Evolutionary conservation across 2,329 filamentous ascomycete species (phyloP).

Genomic region (Exophiala dermatitidis): DNA sequence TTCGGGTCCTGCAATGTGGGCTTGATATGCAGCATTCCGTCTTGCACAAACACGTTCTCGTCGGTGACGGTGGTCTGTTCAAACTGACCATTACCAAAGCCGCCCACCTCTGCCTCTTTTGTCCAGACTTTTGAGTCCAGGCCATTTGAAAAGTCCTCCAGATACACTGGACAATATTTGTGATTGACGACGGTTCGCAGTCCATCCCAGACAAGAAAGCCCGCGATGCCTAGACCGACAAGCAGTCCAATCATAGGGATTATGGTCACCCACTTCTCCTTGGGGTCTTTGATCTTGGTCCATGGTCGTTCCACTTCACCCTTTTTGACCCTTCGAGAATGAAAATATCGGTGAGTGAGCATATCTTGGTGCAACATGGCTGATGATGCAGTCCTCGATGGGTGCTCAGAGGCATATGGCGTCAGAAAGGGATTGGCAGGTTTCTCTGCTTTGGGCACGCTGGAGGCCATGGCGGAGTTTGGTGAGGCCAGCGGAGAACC

Average conservation of each 20-base stretch:
- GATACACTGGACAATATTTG: constrained; percentile 62
- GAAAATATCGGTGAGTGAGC: constrained; percentile 44
- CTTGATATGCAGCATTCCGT: constrained; percentile 65
- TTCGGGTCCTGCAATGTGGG: constrained; percentile 66
- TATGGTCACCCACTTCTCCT: constrained; percentile 81
- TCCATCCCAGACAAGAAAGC: constrained; percentile 69
- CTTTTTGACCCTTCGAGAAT: constrained; percentile 65
- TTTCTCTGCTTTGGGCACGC: constrained; percentile 5
- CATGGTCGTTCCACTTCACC: constrained; percentile 70
- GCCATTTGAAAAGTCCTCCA: constrained; percentile 57
- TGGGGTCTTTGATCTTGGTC: constrained; percentile 59
- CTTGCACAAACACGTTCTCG: constrained; percentile 66
- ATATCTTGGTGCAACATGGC: constrained; percentile 9
- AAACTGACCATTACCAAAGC: constrained; percentile 65
- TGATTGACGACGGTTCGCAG: constrained; percentile 64
- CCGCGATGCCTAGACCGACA: constrained; percentile 60
- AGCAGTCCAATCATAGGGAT: constrained; percentile 66
- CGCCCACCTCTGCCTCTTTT: constrained; percentile 56
- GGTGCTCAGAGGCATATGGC: constrained; percentile 19
- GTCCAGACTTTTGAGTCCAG: constrained; percentile 55
- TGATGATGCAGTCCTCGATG: constrained; percentile 21
- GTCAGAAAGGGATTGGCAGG: constrained; percentile 22
- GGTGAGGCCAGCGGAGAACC: constrained; percentile 10
- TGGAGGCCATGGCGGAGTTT: constrained; percentile 6
- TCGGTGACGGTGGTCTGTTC: constrained; percentile 65